Evolutionary conservation across 306 rosid species (phyloP), one percentile per base, ranked within the genome.

Genomic region (Parietaria judaica): DNA sequence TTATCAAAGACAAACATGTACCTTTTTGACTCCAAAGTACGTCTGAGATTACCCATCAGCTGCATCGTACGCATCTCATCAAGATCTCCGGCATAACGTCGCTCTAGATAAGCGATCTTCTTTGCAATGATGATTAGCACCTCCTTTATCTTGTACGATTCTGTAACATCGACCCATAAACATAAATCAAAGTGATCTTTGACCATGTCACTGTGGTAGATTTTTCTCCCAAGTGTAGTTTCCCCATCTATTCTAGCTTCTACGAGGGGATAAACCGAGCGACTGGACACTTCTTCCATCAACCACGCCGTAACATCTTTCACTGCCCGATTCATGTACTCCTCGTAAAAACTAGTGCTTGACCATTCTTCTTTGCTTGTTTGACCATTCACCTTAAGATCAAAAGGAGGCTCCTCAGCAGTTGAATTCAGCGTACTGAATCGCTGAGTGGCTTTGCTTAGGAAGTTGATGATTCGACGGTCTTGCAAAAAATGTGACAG

Each of bases 131-230:
- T 31, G 47, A 9, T 56, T 3, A 61, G 36, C 6, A 61, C 10
- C 13, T 61, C 61, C 11, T 14, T 34, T 8, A 36, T 14, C 8
- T 4, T 11, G 1, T 10, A 60, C 13, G 61, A 16, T 12, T n/a
- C 11, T 11, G 36, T 59, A 6, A 60, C 48, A 8, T 51, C 43
- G 53, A 66, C 16, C 70, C 70, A 66, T 54, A 61, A 60, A 11
- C 47, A 43, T 13, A 60, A 66, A 14, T 43, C 55, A 31, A 69
- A 69, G 5, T 12, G 13, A 3, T 9, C 35, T 6, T 8, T 34
- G 17, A 69, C 54, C 2, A 1, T 3, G 14, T n/a, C 36, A 36
- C 3, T 60, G 17, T 60, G 36, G 12, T 3, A 69, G 35, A 69
- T 60, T 23, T 23, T 23, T 23, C 31, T 23, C 31, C 31, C 31